Conservation (phyloP, 768 basidiomycete species). For the Lentinula sp. region DNA sequence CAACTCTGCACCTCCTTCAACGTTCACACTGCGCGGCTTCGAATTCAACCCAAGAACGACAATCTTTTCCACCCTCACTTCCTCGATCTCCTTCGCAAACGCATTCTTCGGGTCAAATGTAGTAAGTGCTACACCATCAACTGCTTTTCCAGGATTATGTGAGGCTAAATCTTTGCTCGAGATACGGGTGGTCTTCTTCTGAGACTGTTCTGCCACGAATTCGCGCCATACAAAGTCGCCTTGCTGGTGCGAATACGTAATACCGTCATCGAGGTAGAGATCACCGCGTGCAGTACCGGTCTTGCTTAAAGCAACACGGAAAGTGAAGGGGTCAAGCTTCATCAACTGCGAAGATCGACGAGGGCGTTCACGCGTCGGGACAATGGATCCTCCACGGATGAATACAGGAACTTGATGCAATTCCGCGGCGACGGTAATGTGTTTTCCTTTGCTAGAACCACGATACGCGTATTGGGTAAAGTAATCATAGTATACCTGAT, state of each 20-base stretch:
- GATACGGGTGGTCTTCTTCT: constrained; percentile 37
- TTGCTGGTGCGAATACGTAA: constrained; percentile 63
- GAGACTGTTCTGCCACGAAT: constrained; percentile 52
- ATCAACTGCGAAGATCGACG: constrained; percentile 82
- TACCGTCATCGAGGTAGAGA: constrained; percentile 94
- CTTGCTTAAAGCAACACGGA: constrained; percentile 74
- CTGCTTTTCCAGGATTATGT: constrained; percentile 36
- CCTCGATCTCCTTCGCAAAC: constrained; percentile 59
- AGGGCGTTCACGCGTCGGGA: constrained; percentile 83
- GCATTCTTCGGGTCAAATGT: constrained; percentile 53
- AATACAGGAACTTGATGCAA: constrained; percentile 80
- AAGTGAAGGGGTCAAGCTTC: constrained; percentile 89
- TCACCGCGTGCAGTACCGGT: constrained; percentile 64
- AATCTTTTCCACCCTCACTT: constrained; percentile 78
- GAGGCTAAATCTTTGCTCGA: constrained; percentile 52
- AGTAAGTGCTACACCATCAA: constrained; percentile 43
- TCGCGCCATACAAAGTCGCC: constrained; percentile 85
- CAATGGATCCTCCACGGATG: constrained; percentile 85
- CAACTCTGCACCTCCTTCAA: constrained; percentile 42
- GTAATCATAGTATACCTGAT: constrained; percentile 91
- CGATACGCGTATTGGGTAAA: constrained; percentile 66
- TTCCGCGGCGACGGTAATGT: constrained; percentile 72
- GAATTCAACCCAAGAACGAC: constrained; percentile 66
- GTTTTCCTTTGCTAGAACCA: constrained; percentile 56
- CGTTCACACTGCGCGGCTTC: constrained; percentile 58